Conservation (phyloP, 345 rosid genomes). For the Citrus cavaleriei region DNA sequence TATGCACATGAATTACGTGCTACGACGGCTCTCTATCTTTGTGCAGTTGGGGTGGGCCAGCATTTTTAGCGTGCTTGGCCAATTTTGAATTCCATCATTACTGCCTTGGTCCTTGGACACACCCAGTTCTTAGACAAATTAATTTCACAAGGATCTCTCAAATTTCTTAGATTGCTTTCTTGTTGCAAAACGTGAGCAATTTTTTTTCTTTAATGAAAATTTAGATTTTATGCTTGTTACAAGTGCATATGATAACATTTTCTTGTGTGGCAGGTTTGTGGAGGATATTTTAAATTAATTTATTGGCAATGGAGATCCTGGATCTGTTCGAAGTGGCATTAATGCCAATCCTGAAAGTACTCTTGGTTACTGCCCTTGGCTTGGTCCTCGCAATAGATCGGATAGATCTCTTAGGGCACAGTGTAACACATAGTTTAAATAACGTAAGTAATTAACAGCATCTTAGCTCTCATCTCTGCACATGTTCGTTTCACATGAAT, state of each 20-base stretch:
- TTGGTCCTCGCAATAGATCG: constrained; percentile 31
- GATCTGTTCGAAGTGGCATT: constrained; percentile 31
- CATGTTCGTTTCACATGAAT: neutral
- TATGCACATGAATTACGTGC: no score
- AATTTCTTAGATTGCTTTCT: neutral
- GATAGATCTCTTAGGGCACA: constrained; percentile 31
- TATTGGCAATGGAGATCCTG: constrained; percentile 29
- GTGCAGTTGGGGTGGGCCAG: no score
- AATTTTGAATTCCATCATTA: no score
- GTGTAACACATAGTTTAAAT: constrained; percentile 28
- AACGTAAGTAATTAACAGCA: constrained; percentile 16
- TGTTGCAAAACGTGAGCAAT: neutral
- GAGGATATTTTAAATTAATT: neutral
- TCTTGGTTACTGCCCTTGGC: constrained; percentile 42
- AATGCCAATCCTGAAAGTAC: constrained; percentile 38
- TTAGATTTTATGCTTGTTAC: neutral
- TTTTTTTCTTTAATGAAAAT: no score
- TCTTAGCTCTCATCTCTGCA: no score
- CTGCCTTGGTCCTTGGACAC: no score
- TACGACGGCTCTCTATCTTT: no score
- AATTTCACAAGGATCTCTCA: neutral
- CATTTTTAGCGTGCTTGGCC: no score
- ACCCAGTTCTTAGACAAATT: neutral
- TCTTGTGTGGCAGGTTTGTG: neutral
- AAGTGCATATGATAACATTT: neutral